A percentile compares a stretch with the other conserved stretches of the same genome.
phyloP scores from a whole-genome alignment of 805 yeast genomes.

The Cyberlindnera xylosilytica region DNA sequence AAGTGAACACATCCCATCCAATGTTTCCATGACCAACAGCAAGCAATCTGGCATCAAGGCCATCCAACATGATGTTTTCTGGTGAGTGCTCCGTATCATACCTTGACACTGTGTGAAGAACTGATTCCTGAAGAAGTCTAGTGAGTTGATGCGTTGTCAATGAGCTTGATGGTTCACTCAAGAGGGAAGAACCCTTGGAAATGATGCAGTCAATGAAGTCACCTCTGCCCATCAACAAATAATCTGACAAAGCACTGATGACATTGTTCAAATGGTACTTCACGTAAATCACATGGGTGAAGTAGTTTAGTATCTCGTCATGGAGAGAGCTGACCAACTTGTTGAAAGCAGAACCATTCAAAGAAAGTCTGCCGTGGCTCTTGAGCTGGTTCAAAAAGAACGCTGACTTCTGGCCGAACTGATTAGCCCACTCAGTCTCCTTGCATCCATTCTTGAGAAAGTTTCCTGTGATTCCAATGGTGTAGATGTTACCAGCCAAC shows the following conservation, averaged over 20 bases:
- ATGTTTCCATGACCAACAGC: slow-evolving; percentile 67
- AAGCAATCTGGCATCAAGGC: slow-evolving; percentile 80
- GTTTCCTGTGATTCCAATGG: slow-evolving; percentile 69
- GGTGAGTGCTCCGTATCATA: slow-evolving; percentile 30
- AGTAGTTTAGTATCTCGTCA: slow-evolving; percentile 48
- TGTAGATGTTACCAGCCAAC: slow-evolving; percentile 45
- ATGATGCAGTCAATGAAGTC: slow-evolving; percentile 75
- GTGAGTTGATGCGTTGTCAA: slow-evolving; percentile 67
- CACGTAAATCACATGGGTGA: slow-evolving; percentile 46
- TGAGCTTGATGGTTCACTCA: slow-evolving; percentile 60
- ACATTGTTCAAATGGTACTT: slow-evolving; percentile 51
- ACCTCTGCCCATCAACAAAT: slow-evolving; percentile 70
- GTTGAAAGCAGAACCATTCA: slow-evolving; percentile 26
- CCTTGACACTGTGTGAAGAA: slow-evolving; percentile 49
- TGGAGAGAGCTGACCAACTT: slow-evolving; percentile 42
- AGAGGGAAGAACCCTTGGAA: slow-evolving; percentile 46
- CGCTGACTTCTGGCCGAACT: slow-evolving; percentile 15
- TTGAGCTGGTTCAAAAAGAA: slow-evolving; percentile 30
- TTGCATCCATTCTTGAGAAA: slow-evolving; percentile 65
- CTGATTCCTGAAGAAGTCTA: slow-evolving; percentile 60
- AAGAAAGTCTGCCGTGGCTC: slow-evolving; percentile 1
- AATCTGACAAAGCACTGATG: slow-evolving; percentile 58
- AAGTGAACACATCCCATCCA: slow-evolving; percentile 92
- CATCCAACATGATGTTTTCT: slow-evolving; percentile 37
- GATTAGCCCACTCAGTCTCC: slow-evolving; percentile 62